These are phyloP conservation scores for Neurospora sp. DNA, from an alignment of 495 filamentous ascomycete genomes.

Conservation along the genomic window DNA sequence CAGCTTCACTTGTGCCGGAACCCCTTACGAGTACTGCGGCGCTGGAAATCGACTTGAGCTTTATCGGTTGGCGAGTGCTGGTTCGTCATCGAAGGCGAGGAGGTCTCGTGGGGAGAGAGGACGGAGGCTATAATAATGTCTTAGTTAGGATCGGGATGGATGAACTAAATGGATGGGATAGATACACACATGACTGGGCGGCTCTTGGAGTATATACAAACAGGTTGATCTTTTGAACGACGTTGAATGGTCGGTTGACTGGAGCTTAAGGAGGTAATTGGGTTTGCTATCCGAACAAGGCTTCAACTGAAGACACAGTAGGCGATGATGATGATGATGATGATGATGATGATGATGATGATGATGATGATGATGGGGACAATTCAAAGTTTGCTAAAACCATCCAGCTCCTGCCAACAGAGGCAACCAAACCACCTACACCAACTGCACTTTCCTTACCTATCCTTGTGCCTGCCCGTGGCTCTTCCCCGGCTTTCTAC, in stretches of 20 bases:
- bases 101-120: neutral
- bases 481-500: neutral
- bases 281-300: neutral
- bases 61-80: slow-evolving; percentile 15
- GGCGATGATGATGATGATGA: neutral
- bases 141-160: neutral
- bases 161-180: neutral
- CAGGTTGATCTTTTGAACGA: neutral
- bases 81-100: neutral
- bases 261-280: neutral
- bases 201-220: neutral
- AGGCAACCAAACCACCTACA: neutral
- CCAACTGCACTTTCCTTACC: neutral
- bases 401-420: neutral
- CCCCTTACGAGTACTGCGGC: slow-evolving; percentile 32
- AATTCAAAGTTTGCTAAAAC: neutral
- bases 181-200: neutral
- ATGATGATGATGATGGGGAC: neutral
- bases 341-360: no score
- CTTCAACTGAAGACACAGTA: neutral
- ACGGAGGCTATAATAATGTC: accelerated
- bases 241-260: neutral
- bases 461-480: neutral
- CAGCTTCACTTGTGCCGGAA: slow-evolving; percentile 31
- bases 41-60: slow-evolving; percentile 32